Base-by-base conservation (phyloP, 768 basidiomycete species). In the Boletus subparvulus region DNA sequence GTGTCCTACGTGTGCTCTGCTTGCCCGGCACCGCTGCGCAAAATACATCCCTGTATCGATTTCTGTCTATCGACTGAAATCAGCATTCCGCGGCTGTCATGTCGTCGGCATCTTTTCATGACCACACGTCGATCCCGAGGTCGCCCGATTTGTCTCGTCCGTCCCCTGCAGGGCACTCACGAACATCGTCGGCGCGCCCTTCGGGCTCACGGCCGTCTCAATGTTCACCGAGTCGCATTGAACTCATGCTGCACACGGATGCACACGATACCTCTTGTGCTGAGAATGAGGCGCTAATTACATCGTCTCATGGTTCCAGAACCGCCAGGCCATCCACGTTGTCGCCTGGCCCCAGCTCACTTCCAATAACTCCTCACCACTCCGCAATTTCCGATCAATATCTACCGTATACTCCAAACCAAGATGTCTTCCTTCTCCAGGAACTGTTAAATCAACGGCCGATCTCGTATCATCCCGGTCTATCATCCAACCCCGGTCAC, bases 361-460 rank as follows among this genome's bases (percentile, higher is more conserved):
- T 40, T 57, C 56, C 63, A 68, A 66, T 64, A 39, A 55, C 64
- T 52, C 57, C 55, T 61, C 66, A 60, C 69, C 65, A 68, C 61
- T 70, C 65, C 67, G 65, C 84, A 65, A 87, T 87, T 86, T 70
- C 78, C 58, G 66, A 76, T 74, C 69, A 67, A 68, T 65, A 70
- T 55, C 60, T 72, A 67, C 71, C 64, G 64, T 74, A 68, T 50
- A 66, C 63, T 52, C 19, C 56, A 47, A 56, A 65, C 65, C 73
- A 78, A 74, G 73, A 86, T 80, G 83, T 83, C 75, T 71, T 78
- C 0, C 47, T 4, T 5, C 1, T 2, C 61, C 70, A 56, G 44
- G 59, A 57, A 52, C 56, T 73, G 74, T 70, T 87, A 74, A 85
- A 81, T 77, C 61, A 56, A n/a, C 53, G 47, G 66, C 69, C 80